A percentile compares a stretch with the other conserved stretches of the same genome.
Conservation (phyloP, 2,329 filamentous ascomycete species). For the Sclerotinia spermophila region DNA sequence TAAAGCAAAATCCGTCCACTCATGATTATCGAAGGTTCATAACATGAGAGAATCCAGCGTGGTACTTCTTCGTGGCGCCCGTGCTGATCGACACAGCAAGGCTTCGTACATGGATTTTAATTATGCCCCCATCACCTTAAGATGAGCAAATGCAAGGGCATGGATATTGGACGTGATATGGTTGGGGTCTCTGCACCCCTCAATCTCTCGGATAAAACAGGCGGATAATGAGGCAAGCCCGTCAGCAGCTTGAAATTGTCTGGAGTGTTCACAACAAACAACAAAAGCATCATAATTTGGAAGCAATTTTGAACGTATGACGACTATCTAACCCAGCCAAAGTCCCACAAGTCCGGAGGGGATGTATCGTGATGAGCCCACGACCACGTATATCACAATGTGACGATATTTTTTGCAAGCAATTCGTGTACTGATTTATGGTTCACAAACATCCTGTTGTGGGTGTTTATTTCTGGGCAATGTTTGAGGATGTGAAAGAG, state of each 20-base stretch:
- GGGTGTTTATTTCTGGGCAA: conserved; percentile 13
- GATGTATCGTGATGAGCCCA: conserved; percentile 6
- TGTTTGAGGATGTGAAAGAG: conserved; percentile 17
- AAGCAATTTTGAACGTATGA: conserved; percentile 3
- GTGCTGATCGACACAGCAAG: conserved; percentile 19
- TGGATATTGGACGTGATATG: conserved; percentile 17
- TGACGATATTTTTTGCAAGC: conserved; percentile 11
- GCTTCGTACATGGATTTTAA: conserved; percentile 9
- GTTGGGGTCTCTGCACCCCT: conserved; percentile 19
- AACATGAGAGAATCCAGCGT: conserved; percentile 14
- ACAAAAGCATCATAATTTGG: conserved; percentile 7
- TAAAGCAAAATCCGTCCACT: conserved; percentile 13
- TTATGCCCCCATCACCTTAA: conserved; percentile 20
- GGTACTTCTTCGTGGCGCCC: conserved; percentile 20
- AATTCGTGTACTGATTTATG: conserved; percentile 9
- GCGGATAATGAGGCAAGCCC: conserved; percentile 19
- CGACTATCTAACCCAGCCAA: conserved; percentile 12
- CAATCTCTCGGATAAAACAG: conserved; percentile 22
- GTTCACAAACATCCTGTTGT: conserved; percentile 14
- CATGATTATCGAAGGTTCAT: conserved; percentile 9
- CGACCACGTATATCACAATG: conserved; percentile 5
- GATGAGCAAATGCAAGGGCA: conserved; percentile 20
- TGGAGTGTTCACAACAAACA: conserved; percentile 1
- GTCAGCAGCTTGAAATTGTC: conserved; percentile 16
- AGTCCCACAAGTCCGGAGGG: conserved; percentile 16